These are phyloP conservation scores for Tulasnella sp. DNA, from an alignment of 768 basidiomycete genomes.

Conservation along the genomic window DNA sequence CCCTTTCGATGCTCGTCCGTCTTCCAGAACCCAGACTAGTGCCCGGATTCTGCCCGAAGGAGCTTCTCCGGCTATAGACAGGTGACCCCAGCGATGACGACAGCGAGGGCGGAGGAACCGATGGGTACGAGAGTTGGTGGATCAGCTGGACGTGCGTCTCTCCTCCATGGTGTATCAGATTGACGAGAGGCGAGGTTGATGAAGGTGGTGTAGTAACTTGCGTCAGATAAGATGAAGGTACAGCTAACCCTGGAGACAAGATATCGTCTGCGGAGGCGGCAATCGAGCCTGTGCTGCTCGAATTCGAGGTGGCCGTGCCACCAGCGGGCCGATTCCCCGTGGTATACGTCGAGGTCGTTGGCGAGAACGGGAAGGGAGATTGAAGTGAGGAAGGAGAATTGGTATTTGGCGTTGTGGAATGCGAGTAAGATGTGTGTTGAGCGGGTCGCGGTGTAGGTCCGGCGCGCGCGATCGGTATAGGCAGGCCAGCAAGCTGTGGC, in stretches of 20 bases:
- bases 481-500: conserved; percentile 52
- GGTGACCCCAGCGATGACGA: conserved; percentile 80
- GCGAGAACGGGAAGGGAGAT: conserved; percentile 71
- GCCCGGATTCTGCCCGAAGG: conserved; percentile 43
- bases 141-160: conserved; percentile 42
- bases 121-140: conserved; percentile 69
- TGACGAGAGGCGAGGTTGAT: conserved; percentile 51
- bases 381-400: conserved; percentile 61
- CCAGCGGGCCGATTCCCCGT: conserved; percentile 39
- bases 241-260: conserved; percentile 38
- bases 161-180: conserved; percentile 38
- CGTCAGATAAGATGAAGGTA: conserved; percentile 62
- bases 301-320: background rate
- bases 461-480: conserved; percentile 71
- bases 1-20: conserved; percentile 60
- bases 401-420: conserved; percentile 64
- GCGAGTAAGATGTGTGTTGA: conserved; percentile 51
- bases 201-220: conserved; percentile 76
- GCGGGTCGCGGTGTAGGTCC: conserved; percentile 37
- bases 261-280: conserved; percentile 7
- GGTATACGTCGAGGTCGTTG: conserved; percentile 56
- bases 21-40: conserved; percentile 14
- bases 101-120: conserved; percentile 79
- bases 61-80: conserved; percentile 44
- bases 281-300: conserved; percentile 25